A percentile compares a stretch with the other conserved stretches of the same genome.
These are phyloP conservation scores for Arachnopeziza araneosa DNA, from an alignment of 2,329 filamentous ascomycete species.

Conservation along the genomic window DNA sequence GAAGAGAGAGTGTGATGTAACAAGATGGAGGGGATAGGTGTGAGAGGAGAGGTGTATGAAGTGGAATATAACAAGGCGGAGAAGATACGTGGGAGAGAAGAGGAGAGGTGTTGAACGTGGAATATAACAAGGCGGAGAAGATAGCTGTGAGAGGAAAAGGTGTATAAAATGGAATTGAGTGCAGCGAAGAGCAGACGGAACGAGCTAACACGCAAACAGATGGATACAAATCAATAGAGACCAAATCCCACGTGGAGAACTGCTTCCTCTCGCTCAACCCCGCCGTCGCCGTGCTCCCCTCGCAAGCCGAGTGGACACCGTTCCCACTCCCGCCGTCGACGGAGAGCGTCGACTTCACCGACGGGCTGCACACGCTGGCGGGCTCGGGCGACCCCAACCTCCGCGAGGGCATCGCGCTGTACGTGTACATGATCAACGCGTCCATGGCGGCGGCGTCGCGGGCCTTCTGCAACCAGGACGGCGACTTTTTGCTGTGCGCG, in stretches of 20 bases:
- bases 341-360: slow-evolving; percentile 44
- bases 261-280: slow-evolving; percentile 47
- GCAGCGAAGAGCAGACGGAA: too few species aligned
- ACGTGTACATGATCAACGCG: slow-evolving; percentile 43
- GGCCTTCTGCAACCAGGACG: slow-evolving; percentile 51
- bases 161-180: slow-evolving; percentile 31
- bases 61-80: too few species aligned
- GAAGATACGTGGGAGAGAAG: too few species aligned
- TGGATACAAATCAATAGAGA: slow-evolving; percentile 36
- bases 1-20: too few species aligned
- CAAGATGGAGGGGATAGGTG: not conserved
- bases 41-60: not conserved
- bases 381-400: slow-evolving; percentile 46
- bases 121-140: too few species aligned
- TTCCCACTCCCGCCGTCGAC: slow-evolving; percentile 31
- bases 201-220: slow-evolving; percentile 57
- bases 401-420: slow-evolving; percentile 42
- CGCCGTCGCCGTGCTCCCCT: slow-evolving; percentile 35
- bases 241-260: slow-evolving; percentile 67
- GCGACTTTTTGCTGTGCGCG: slow-evolving; percentile 58
- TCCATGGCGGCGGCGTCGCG: slow-evolving; percentile 35
- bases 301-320: slow-evolving; percentile 44
- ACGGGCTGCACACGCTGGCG: slow-evolving; percentile 43
- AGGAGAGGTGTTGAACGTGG: too few species aligned
- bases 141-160: not conserved